Percentiles rank a stretch among this genome's conserved stretches.
These are phyloP conservation scores for Mycena floridula DNA, from an alignment of 768 basidiomycete genomes.

Conservation along the genomic window DNA sequence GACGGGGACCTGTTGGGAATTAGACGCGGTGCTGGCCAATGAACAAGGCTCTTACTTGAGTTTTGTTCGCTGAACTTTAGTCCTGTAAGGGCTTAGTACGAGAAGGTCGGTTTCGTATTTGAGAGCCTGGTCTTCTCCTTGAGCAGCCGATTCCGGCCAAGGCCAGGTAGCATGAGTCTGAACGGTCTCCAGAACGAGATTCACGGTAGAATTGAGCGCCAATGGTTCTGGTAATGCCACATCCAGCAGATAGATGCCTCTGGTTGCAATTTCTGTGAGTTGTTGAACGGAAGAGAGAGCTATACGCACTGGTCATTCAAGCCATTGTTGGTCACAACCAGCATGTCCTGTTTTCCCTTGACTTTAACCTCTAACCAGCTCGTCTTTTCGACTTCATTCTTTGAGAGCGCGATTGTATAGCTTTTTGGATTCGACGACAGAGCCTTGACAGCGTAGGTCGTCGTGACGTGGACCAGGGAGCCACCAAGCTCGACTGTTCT, in stretches of 20 bases:
- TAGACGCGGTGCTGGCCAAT: not conserved
- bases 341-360: conserved; percentile 59
- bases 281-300: no score
- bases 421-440: conserved; percentile 51
- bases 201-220: conserved; percentile 53
- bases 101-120: conserved; percentile 74
- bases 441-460: conserved; percentile 80
- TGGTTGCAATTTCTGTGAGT: conserved; percentile 17
- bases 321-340: conserved; percentile 44
- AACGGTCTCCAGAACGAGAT: conserved; percentile 73
- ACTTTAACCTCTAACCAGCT: conserved; percentile 77
- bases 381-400: conserved; percentile 56
- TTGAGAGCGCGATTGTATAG: conserved; percentile 65
- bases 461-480: conserved; percentile 80
- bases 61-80: conserved; percentile 80
- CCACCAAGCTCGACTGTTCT: conserved; percentile 89
- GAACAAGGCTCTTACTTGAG: conserved; percentile 52
- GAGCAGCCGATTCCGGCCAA: conserved; percentile 66
- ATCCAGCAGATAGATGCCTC: conserved; percentile 48
- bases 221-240: conserved; percentile 60
- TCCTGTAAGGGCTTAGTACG: conserved; percentile 79
- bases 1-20: conserved; percentile 49
- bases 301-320: conserved; percentile 38
- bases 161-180: conserved; percentile 75
- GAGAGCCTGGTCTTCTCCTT: conserved; percentile 74